These are phyloP conservation scores for Leucosporidium creatinivorum DNA, from an alignment of 768 basidiomycete species.

Conservation along the genomic window DNA sequence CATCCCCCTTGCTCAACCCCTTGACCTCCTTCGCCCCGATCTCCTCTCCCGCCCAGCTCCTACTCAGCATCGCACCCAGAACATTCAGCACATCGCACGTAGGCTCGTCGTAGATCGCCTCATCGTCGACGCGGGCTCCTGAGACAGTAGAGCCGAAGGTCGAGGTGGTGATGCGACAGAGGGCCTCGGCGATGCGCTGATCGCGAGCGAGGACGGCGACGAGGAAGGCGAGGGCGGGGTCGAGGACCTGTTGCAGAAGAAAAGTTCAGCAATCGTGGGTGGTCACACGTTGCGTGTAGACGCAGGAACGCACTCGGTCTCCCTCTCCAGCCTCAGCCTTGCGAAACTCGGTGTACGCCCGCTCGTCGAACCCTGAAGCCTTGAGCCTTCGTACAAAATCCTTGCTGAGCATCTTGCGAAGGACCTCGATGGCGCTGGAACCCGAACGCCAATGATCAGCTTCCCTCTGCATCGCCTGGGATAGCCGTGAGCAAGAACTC, in stretches of 20 bases:
- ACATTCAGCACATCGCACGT: constrained; percentile 12
- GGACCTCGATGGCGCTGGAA: constrained; percentile 28
- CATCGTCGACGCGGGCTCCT: neutral
- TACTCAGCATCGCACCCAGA: neutral
- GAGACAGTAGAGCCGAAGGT: neutral
- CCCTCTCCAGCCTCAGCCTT: constrained; percentile 20
- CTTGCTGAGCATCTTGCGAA: constrained; percentile 22
- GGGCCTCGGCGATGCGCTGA: constrained; percentile 26
- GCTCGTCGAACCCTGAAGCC: constrained; percentile 19
- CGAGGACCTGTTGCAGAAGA: constrained; percentile 17
- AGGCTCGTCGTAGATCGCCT: neutral
- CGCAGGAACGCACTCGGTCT: constrained; percentile 18
- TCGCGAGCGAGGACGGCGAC: constrained; percentile 17
- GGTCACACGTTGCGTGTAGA: neutral
- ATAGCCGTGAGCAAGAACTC: neutral
- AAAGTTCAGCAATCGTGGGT: neutral
- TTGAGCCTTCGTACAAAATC: constrained; percentile 31
- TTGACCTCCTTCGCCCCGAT: constrained; percentile 10
- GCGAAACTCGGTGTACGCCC: constrained; percentile 25
- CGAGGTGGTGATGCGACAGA: constrained; percentile 12
- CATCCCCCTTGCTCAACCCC: neutral
- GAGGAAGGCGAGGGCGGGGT: constrained; percentile 15
- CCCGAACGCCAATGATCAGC: neutral
- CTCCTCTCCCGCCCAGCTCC: constrained; percentile 4
- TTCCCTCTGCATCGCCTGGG: too few species aligned